phyloP scores from a whole-genome alignment of 257 asterid species.

The Petunia axillaris region DNA sequence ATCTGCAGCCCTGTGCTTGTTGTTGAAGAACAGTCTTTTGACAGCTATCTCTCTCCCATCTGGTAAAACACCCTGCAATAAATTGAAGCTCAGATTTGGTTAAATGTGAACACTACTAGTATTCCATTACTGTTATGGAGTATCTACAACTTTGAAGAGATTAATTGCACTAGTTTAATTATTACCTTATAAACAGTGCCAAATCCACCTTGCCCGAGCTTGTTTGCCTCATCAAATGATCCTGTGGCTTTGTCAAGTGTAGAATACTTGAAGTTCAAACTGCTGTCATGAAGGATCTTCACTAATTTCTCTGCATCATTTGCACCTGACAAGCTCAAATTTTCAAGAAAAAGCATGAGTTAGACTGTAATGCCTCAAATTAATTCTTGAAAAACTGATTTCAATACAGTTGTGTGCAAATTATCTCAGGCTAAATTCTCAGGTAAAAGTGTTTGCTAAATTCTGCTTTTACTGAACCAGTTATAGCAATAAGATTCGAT shows the following conservation, averaged over 20 bases:
- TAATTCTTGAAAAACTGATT: not conserved
- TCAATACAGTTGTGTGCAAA: not conserved
- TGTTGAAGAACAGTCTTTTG: conserved; percentile 38
- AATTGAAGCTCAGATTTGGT: not conserved
- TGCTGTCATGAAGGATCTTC: conserved; percentile 33
- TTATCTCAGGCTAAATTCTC: not conserved
- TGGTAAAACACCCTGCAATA: conserved; percentile 35
- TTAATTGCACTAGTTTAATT: not conserved
- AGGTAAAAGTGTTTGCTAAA: not conserved
- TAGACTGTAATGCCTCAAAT: no score
- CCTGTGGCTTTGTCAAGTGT: conserved; percentile 44
- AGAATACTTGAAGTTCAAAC: conserved; percentile 41
- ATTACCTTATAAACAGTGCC: conserved; percentile 44
- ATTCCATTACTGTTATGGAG: not conserved
- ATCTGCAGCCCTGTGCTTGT: conserved; percentile 32
- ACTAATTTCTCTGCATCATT: conserved; percentile 36
- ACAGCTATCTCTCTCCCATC: conserved; percentile 45
- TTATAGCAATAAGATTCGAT: not conserved
- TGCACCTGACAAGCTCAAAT: conserved; percentile 24
- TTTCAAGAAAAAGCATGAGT: not conserved
- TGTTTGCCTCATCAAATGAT: conserved; percentile 41
- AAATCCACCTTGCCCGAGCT: conserved; percentile 46
- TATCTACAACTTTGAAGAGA: not conserved
- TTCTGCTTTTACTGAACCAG: not conserved
- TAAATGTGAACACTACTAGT: not conserved